Percentiles rank a stretch among this genome's conserved stretches.
Conservation (phyloP, 352 stramenopile genomes). For the Phytophthora hibernalis region DNA sequence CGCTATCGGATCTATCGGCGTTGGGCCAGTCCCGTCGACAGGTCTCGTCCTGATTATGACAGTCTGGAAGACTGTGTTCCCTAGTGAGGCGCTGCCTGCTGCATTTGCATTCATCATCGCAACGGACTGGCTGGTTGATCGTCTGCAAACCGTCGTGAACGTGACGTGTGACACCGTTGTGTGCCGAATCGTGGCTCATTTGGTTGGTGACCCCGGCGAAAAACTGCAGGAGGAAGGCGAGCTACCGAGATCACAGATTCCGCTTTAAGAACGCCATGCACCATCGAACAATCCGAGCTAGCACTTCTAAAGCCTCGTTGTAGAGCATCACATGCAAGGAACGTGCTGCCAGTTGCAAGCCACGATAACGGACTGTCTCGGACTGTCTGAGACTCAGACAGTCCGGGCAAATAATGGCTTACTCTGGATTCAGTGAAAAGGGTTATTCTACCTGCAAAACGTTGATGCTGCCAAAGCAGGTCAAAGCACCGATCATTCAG, state of each 20-base stretch:
- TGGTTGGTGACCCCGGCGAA: constrained; percentile 13
- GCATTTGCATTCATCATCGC: constrained; percentile 65
- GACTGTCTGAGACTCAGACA: too few relatives aligned
- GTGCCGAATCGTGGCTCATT: constrained; percentile 57
- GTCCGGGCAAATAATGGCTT: too few relatives aligned
- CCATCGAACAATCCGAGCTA: not conserved
- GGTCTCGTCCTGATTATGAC: constrained; percentile 77
- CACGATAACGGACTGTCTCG: too few relatives aligned
- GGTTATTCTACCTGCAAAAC: too few relatives aligned
- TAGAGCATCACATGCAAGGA: too few relatives aligned
- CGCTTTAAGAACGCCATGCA: not conserved
- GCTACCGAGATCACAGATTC: constrained; percentile 6
- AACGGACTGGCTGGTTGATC: constrained; percentile 70
- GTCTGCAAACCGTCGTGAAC: constrained; percentile 65
- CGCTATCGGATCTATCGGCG: constrained; percentile 68
- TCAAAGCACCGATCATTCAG: too few relatives aligned
- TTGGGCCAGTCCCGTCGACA: constrained; percentile 68
- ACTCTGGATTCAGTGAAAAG: too few relatives aligned
- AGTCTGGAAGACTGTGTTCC: constrained; percentile 70
- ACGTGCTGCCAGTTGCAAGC: too few relatives aligned
- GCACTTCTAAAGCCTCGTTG: too few relatives aligned
- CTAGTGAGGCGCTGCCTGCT: constrained; percentile 41
- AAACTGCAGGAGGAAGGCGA: constrained; percentile 19
- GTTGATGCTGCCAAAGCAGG: too few relatives aligned
- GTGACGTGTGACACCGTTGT: constrained; percentile 67